Evolutionary conservation across 1,284 basidiomycete genomes (phyloP).

Genomic region (Pseudomicrostroma phylloplanum): DNA sequence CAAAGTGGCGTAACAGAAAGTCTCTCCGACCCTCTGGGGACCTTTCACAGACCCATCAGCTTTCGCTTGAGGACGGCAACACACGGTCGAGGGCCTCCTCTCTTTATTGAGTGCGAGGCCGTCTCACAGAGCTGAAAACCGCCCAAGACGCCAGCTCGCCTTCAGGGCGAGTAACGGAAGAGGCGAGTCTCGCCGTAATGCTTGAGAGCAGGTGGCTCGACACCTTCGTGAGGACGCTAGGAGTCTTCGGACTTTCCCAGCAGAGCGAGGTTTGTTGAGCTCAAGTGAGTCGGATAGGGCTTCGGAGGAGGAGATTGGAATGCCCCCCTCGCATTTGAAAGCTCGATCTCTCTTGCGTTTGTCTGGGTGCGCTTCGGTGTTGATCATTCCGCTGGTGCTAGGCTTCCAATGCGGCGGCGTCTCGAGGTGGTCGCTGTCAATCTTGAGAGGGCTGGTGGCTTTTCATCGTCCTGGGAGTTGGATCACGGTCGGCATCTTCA

Average conservation of each 20-base stretch:
- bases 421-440: constrained; percentile 1
- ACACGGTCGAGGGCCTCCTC: not conserved
- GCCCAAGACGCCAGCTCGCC: constrained; percentile 4
- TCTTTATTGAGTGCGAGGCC: not conserved
- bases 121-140: not conserved
- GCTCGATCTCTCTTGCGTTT: not conserved
- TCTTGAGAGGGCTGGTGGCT: not conserved
- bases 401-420: not conserved
- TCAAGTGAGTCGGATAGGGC: not conserved
- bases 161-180: not conserved
- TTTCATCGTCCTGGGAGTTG: constrained; percentile 2
- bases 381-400: not conserved
- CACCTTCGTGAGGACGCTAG: not conserved
- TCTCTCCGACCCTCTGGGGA: not conserved
- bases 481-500: not conserved
- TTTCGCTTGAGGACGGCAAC: not conserved
- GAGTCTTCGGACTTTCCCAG: not conserved
- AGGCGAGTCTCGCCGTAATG: constrained; percentile 4
- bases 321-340: not conserved
- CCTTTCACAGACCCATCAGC: not conserved
- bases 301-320: constrained; percentile 8
- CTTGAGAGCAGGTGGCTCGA: not conserved
- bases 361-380: not conserved
- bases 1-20: constrained; percentile 8
- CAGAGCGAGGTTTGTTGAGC: not conserved